Conservation (phyloP, 495 filamentous ascomycete genomes). For the Amniculicola lignicola region DNA sequence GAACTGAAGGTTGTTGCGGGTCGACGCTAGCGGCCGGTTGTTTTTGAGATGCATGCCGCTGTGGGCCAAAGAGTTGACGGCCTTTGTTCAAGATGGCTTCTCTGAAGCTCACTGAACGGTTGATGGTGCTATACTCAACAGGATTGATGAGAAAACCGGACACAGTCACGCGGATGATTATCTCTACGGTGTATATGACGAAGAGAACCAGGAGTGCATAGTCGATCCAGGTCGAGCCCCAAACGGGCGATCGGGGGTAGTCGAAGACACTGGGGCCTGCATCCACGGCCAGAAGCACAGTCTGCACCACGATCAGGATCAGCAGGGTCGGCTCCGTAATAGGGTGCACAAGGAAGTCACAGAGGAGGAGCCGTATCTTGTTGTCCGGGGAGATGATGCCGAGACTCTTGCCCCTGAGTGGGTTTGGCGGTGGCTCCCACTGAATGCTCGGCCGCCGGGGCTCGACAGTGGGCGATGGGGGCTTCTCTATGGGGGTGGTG, state of each 20-base stretch:
- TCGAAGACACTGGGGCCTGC: conserved; percentile 64
- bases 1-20: conserved; percentile 64
- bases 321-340: conserved; percentile 82
- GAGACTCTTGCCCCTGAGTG: conserved; percentile 81
- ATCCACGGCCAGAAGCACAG: conserved; percentile 80
- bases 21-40: conserved; percentile 35
- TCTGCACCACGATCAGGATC: conserved; percentile 82
- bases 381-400: conserved; percentile 79
- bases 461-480: conserved; percentile 24
- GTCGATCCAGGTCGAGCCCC: conserved; percentile 70
- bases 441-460: conserved; percentile 4
- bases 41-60: conserved; percentile 65
- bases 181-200: conserved; percentile 84
- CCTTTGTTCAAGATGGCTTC: conserved; percentile 72
- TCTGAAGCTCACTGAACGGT: conserved; percentile 66
- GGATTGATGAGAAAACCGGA: conserved; percentile 90
- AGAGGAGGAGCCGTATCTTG: conserved; percentile 67
- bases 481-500: conserved; percentile 49
- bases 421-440: conserved; percentile 63
- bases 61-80: conserved; percentile 69
- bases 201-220: conserved; percentile 81
- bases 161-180: conserved; percentile 76
- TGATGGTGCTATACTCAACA: conserved; percentile 75
- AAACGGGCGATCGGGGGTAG: conserved; percentile 49
- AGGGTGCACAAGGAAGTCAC: conserved; percentile 84